Evolutionary conservation across 495 filamentous ascomycete species (phyloP).

Genomic region (Aspergillus wentii): DNA sequence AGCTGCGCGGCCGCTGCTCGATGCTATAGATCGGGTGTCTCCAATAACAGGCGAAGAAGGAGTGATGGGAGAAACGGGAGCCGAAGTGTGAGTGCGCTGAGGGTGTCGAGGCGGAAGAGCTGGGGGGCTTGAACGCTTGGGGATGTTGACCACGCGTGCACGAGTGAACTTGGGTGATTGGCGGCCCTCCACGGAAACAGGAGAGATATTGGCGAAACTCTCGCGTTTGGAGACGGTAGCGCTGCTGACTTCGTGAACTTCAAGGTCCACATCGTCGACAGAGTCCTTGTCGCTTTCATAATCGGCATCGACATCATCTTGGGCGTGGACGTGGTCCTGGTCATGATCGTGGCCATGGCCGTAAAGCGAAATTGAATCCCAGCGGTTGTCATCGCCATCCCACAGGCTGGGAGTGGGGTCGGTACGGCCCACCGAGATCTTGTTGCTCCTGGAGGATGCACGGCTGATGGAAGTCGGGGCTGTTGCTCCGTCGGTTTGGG

Average conservation of each 20-base stretch:
- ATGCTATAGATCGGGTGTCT: slow-evolving; percentile 14
- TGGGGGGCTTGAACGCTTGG: slow-evolving; percentile 64
- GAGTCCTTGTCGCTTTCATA: slow-evolving; percentile 8
- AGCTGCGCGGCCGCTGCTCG: slow-evolving; percentile 17
- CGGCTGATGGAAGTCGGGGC: slow-evolving; percentile 34
- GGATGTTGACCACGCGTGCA: slow-evolving; percentile 66
- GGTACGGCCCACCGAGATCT: slow-evolving; percentile 37
- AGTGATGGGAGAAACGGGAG: slow-evolving; percentile 13
- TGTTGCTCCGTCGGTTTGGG: slow-evolving; percentile 55
- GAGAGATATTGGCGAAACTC: slow-evolving; percentile 34
- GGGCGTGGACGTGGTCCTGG: slow-evolving; percentile 19
- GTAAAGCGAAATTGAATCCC: slow-evolving; percentile 32
- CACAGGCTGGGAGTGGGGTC: slow-evolving; percentile 16
- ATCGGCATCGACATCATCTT: slow-evolving; percentile 5
- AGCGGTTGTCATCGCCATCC: slow-evolving; percentile 22
- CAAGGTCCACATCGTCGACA: slow-evolving; percentile 28
- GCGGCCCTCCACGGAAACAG: slow-evolving; percentile 44
- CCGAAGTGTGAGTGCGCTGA: slow-evolving; percentile 24
- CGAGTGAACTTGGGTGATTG: slow-evolving; percentile 50
- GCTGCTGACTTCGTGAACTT: slow-evolving; percentile 39
- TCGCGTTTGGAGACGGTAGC: slow-evolving; percentile 44
- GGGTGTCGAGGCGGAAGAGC: slow-evolving; percentile 60
- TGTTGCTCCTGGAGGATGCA: slow-evolving; percentile 41
- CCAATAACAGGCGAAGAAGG: slow-evolving; percentile 13
- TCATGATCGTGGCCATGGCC: slow-evolving; percentile 24